Conservation (phyloP, 768 basidiomycete species). For the Lentinula guzmanii region DNA sequence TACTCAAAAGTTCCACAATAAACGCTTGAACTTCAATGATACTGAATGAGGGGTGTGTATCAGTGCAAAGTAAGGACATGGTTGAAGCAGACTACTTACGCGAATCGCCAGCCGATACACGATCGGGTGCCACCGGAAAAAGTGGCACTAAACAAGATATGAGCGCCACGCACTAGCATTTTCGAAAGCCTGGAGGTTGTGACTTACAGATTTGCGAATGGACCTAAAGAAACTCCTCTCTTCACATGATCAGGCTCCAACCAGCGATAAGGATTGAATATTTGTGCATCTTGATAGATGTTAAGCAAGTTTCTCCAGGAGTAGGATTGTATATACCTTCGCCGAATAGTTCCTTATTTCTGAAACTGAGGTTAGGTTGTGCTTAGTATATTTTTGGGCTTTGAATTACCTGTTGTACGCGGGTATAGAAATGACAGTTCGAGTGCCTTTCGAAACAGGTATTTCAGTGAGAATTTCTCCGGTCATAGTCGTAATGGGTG, state of each 20-base stretch:
- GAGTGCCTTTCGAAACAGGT: conserved; percentile 27
- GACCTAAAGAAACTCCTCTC: conserved; percentile 23
- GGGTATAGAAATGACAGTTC: conserved; percentile 26
- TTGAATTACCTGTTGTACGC: conserved; percentile 28
- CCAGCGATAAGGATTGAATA: conserved; percentile 38
- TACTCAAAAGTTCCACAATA: conserved; percentile 45
- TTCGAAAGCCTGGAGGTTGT: neutral
- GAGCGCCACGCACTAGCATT: neutral
- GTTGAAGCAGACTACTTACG: conserved; percentile 12
- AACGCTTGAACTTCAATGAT: conserved; percentile 53
- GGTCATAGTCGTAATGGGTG: conserved; percentile 24
- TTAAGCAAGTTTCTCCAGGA: neutral
- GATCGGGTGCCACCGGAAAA: conserved; percentile 19
- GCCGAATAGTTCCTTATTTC: conserved; percentile 32
- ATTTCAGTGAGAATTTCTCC: conserved; percentile 27
- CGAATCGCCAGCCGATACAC: conserved; percentile 24
- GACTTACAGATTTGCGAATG: conserved; percentile 27
- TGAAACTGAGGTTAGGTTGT: conserved; percentile 17
- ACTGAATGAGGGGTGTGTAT: conserved; percentile 11
- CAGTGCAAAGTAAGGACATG: neutral
- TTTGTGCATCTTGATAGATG: conserved; percentile 22
- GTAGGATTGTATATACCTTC: neutral
- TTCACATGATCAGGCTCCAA: conserved; percentile 13
- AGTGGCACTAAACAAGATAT: conserved; percentile 12
- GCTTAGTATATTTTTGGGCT: conserved; percentile 5